Evolutionary conservation across 2,329 filamentous ascomycete species (phyloP).

Genomic region (Clonostachys chloroleuca): DNA sequence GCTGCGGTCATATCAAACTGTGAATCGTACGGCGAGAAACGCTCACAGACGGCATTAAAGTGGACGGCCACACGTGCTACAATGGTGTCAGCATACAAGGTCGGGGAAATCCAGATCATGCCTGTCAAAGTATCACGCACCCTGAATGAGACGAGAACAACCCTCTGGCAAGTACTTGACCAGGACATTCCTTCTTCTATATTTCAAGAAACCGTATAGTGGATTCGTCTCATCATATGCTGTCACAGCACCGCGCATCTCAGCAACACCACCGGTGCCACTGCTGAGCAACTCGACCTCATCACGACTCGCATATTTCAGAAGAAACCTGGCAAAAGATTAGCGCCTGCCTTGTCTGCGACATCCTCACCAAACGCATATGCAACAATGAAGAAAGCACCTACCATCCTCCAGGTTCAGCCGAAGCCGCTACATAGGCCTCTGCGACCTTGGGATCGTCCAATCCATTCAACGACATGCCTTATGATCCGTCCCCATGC

Average conservation of each 20-base stretch:
- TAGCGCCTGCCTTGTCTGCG: neutral
- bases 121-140: constrained; percentile 41
- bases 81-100: neutral
- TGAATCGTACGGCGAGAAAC: constrained; percentile 82
- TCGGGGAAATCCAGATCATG: neutral
- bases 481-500: constrained; percentile 6
- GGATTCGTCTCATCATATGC: constrained; percentile 81
- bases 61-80: constrained; percentile 77
- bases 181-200: constrained; percentile 83
- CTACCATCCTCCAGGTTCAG: constrained; percentile 92
- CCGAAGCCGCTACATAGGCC: constrained; percentile 74
- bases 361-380: neutral
- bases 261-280: constrained; percentile 78
- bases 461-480: constrained; percentile 94
- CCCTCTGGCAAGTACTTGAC: constrained; percentile 91
- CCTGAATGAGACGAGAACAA: constrained; percentile 87
- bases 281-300: constrained; percentile 74
- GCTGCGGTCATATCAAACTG: constrained; percentile 71
- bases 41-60: constrained; percentile 62
- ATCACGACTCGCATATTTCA: constrained; percentile 88
- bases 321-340: constrained; percentile 70
- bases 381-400: constrained; percentile 17
- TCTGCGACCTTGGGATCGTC: constrained; percentile 77
- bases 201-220: constrained; percentile 87
- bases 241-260: constrained; percentile 74